Percentiles rank a stretch among this genome's conserved stretches.
phyloP scores from a whole-genome alignment of 2,329 filamentous ascomycete genomes.

The Diaporthe citrichinensis region DNA sequence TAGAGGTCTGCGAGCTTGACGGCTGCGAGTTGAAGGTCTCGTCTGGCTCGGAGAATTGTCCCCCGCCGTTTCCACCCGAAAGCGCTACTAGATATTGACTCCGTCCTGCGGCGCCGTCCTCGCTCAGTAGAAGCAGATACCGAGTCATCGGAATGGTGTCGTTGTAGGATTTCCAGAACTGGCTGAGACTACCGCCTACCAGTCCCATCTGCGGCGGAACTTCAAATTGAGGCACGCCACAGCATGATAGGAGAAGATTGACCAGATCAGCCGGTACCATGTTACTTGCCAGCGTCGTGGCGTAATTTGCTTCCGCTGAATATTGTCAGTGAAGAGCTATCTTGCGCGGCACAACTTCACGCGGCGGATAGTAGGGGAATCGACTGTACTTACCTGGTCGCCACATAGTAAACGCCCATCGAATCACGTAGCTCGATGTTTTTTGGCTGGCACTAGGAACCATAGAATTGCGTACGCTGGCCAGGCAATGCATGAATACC shows the following conservation, averaged over 20 bases:
- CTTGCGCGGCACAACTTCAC: slow-evolving; percentile 35
- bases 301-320: slow-evolving; percentile 76
- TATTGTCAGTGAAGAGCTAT: slow-evolving; percentile 3
- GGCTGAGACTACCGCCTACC: slow-evolving; percentile 63
- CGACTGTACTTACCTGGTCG: slow-evolving; percentile 74
- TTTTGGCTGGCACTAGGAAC: slow-evolving; percentile 77
- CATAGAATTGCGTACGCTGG: slow-evolving; percentile 76
- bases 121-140: slow-evolving; percentile 69
- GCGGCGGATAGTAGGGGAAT: slow-evolving; percentile 11
- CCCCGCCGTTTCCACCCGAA: not conserved
- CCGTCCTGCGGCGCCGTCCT: slow-evolving; percentile 41
- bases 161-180: slow-evolving; percentile 61
- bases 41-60: slow-evolving; percentile 15
- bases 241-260: slow-evolving; percentile 78
- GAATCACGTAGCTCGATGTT: slow-evolving; percentile 79
- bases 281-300: slow-evolving; percentile 74
- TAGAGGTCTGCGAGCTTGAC: slow-evolving; percentile 61
- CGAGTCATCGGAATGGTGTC: slow-evolving; percentile 61
- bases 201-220: slow-evolving; percentile 51
- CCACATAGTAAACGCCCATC: slow-evolving; percentile 89
- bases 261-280: slow-evolving; percentile 76
- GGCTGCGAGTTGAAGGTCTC: slow-evolving; percentile 53
- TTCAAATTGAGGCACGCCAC: slow-evolving; percentile 63
- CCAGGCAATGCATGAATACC: slow-evolving; percentile 77
- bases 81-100: not conserved